phyloP scores from a whole-genome alignment of 257 asterid species.

The Cordia subcordata region DNA sequence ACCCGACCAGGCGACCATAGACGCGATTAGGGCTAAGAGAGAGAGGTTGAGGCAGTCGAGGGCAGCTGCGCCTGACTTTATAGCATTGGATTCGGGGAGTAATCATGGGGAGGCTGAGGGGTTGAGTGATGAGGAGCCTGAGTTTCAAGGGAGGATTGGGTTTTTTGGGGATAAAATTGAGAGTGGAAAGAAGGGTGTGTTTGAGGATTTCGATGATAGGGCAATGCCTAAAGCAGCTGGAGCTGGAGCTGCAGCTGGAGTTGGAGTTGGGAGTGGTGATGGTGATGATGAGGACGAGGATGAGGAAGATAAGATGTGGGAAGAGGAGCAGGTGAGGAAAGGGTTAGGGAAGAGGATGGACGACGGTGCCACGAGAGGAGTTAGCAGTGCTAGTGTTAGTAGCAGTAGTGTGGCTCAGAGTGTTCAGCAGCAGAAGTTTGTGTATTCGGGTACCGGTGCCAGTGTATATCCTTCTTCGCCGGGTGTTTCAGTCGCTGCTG shows the following conservation, averaged over 20 bases:
- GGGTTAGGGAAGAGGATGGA: conserved; percentile 90
- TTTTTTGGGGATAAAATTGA: conserved; percentile 70
- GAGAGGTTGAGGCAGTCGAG: conserved; percentile 81
- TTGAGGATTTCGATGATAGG: conserved; percentile 74
- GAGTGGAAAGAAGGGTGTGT: conserved; percentile 71
- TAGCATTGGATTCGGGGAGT: conserved; percentile 87
- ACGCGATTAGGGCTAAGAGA: conserved; percentile 76
- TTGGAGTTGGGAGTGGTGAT: conserved; percentile 21
- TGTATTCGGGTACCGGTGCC: conserved; percentile 28
- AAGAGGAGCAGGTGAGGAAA: conserved; percentile 93
- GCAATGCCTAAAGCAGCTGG: conserved; percentile 38
- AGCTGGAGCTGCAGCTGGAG: conserved; percentile 33
- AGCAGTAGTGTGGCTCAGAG: conserved; percentile 29
- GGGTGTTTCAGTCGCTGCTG: conserved; percentile 21
- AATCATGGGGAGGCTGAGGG: conserved; percentile 97
- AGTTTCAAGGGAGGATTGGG: conserved; percentile 75
- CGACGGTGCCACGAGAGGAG: conserved; percentile 55
- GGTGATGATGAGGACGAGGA: conserved; percentile 56
- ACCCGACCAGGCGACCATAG: conserved; percentile 69
- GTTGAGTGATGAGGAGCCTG: conserved; percentile 97
- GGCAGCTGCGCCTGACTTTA: conserved; percentile 81
- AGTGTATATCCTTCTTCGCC: conserved; percentile 36
- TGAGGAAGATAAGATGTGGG: conserved; percentile 95
- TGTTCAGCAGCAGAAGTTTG: conserved; percentile 38
- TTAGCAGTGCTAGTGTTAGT: conserved; percentile 28